These are phyloP conservation scores for Danielozyma ontarioensis DNA, from an alignment of 805 yeast genomes.

Conservation along the genomic window DNA sequence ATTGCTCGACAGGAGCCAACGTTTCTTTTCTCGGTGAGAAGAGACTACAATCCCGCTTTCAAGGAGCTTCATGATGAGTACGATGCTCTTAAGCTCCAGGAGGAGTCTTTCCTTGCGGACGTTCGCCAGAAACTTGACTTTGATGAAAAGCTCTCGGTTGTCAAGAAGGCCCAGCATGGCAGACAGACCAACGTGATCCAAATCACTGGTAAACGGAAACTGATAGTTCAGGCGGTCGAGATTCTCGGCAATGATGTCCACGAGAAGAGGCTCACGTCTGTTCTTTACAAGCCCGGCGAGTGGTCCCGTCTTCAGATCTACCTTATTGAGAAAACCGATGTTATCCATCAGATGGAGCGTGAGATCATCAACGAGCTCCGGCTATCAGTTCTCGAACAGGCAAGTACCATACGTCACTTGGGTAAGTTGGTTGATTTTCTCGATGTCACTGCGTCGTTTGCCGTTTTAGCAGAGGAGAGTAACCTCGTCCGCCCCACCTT, in stretches of 20 bases:
- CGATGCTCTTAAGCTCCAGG: slow-evolving; percentile 18
- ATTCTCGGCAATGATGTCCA: slow-evolving; percentile 17
- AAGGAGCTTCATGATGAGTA: slow-evolving; percentile 28
- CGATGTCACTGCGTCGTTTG: slow-evolving; percentile 72
- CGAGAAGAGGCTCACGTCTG: slow-evolving; percentile 35
- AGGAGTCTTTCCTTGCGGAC: slow-evolving; percentile 17
- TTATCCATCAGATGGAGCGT: slow-evolving; percentile 53
- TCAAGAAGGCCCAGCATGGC: slow-evolving; percentile 24
- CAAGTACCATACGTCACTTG: slow-evolving; percentile 44
- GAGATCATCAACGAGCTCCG: slow-evolving; percentile 47
- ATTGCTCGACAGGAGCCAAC: slow-evolving; percentile 10
- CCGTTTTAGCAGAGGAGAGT: slow-evolving; percentile 63
- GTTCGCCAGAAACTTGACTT: slow-evolving; percentile 12
- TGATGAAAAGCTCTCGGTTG: slow-evolving; percentile 26
- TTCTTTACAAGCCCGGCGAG: slow-evolving; percentile 40
- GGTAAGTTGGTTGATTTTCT: slow-evolving; percentile 54
- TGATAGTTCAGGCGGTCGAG: slow-evolving; percentile 15
- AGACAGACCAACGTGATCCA: slow-evolving; percentile 41
- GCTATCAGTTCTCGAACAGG: slow-evolving; percentile 36
- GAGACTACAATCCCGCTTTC: slow-evolving; percentile 27
- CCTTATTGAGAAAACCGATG: slow-evolving; percentile 39
- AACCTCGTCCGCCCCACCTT: slow-evolving; percentile 63
- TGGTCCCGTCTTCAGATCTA: slow-evolving; percentile 54
- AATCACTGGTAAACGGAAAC: slow-evolving; percentile 36
- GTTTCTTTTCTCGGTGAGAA: slow-evolving; percentile 27